Conservation (phyloP, 345 rosid genomes). For the Punica granatum region DNA sequence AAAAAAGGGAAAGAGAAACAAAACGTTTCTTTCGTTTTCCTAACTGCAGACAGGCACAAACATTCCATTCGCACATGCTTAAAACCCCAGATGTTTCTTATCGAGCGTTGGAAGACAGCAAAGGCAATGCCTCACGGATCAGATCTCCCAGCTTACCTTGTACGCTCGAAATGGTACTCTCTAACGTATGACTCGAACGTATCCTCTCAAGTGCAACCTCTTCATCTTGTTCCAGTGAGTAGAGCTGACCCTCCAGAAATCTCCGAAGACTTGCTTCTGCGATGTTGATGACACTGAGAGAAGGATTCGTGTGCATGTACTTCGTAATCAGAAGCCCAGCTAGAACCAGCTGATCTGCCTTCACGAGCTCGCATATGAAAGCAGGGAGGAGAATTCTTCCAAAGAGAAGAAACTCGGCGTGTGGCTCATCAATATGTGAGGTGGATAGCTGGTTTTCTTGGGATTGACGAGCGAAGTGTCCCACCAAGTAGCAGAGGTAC, state of each 20-base stretch:
- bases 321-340: slow-evolving; percentile 73
- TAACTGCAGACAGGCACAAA: neutral
- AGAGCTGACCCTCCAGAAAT: slow-evolving; percentile 54
- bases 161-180: slow-evolving; percentile 37
- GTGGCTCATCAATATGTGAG: slow-evolving; percentile 14
- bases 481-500: slow-evolving; percentile 60
- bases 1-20: too few species aligned
- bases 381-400: slow-evolving; percentile 56
- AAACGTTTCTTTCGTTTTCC: neutral
- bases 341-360: slow-evolving; percentile 57
- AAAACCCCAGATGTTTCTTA: neutral
- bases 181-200: slow-evolving; percentile 23
- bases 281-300: slow-evolving; percentile 52
- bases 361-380: slow-evolving; percentile 64
- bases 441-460: slow-evolving; percentile 44
- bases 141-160: slow-evolving; percentile 32
- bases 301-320: slow-evolving; percentile 72
- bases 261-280: slow-evolving; percentile 61
- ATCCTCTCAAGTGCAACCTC: slow-evolving; percentile 20
- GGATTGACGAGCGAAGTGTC: slow-evolving; percentile 53
- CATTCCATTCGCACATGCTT: neutral
- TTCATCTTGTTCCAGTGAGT: slow-evolving; percentile 25
- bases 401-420: slow-evolving; percentile 26
- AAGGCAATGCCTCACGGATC: slow-evolving; percentile 36
- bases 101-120: neutral